Conservation (phyloP, 148 eudicot genomes). For the Fagopyrum tataricum region DNA sequence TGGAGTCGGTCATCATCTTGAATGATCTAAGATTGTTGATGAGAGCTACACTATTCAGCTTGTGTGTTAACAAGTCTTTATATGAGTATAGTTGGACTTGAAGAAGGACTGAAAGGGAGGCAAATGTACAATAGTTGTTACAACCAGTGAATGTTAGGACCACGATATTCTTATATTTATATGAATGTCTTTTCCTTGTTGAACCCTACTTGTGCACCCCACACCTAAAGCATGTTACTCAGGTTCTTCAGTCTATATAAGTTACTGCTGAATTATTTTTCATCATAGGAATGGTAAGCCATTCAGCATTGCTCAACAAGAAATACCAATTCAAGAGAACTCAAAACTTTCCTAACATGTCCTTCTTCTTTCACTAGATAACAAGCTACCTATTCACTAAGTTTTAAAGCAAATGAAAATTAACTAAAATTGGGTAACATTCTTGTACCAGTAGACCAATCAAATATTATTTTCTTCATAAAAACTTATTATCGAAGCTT, state of each 20-base stretch:
- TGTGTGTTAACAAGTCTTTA: not conserved
- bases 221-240: not conserved
- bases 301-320: not conserved
- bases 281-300: too few species aligned
- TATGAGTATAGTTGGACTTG: not conserved
- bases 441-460: too few species aligned
- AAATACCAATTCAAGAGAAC: not conserved
- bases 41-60: not conserved
- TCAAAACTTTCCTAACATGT: not conserved
- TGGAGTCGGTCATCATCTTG: too few species aligned
- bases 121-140: not conserved
- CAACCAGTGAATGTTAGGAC: conserved; percentile 5
- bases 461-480: too few species aligned
- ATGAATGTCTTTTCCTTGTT: not conserved
- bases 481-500: too few species aligned
- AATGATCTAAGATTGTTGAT: not conserved
- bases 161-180: not conserved
- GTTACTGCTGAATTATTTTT: not conserved
- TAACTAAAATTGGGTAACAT: too few species aligned
- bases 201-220: conserved; percentile 12
- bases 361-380: too few species aligned
- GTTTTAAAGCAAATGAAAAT: too few species aligned
- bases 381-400: too few species aligned
- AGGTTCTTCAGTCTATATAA: not conserved
- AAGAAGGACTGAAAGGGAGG: conserved; percentile 5